A percentile compares a stretch with the other conserved stretches of the same genome.
Evolutionary conservation across 2,329 filamentous ascomycete genomes (phyloP).

Genomic region (Metarhizium anisopliae): DNA sequence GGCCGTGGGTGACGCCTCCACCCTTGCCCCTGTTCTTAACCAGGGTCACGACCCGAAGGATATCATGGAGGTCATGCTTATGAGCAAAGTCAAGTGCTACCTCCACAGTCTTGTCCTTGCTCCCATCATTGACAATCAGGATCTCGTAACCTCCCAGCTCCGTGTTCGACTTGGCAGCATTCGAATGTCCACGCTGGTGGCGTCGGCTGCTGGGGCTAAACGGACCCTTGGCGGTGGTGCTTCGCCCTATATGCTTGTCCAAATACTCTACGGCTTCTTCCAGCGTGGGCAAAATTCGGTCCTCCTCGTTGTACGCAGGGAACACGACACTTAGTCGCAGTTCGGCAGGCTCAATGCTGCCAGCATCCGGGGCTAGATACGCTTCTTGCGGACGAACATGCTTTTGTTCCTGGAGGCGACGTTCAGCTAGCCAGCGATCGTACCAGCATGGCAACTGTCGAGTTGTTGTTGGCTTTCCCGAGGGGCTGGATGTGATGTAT

Average conservation of each 20-base stretch:
- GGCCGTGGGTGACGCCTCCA: slow-evolving; percentile 87
- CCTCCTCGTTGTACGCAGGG: slow-evolving; percentile 90
- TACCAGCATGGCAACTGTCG: slow-evolving; percentile 76
- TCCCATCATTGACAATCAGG: slow-evolving; percentile 83
- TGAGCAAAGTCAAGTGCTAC: slow-evolving; percentile 74
- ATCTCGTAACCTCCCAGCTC: slow-evolving; percentile 72
- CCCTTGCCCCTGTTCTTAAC: slow-evolving; percentile 87
- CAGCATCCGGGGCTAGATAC: slow-evolving; percentile 35
- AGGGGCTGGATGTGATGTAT: slow-evolving; percentile 66
- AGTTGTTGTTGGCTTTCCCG: slow-evolving; percentile 28
- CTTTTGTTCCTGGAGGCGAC: slow-evolving; percentile 37
- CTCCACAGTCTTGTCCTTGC: slow-evolving; percentile 69
- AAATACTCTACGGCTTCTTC: slow-evolving; percentile 86
- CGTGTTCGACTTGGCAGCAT: background rate
- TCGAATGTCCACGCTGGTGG: slow-evolving; percentile 19
- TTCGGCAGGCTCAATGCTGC: slow-evolving; percentile 63
- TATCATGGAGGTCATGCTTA: slow-evolving; percentile 63
- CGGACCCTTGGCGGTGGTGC: slow-evolving; percentile 14
- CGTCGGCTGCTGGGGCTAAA: slow-evolving; percentile 20
- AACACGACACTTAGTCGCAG: slow-evolving; percentile 88
- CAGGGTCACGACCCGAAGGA: slow-evolving; percentile 71
- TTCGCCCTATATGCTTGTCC: slow-evolving; percentile 62
- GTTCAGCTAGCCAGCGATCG: slow-evolving; percentile 61
- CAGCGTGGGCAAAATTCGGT: slow-evolving; percentile 73
- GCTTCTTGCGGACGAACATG: slow-evolving; percentile 26